Conservation (phyloP, 2,329 filamentous ascomycete genomes). For the Hypoxylon sp. region DNA sequence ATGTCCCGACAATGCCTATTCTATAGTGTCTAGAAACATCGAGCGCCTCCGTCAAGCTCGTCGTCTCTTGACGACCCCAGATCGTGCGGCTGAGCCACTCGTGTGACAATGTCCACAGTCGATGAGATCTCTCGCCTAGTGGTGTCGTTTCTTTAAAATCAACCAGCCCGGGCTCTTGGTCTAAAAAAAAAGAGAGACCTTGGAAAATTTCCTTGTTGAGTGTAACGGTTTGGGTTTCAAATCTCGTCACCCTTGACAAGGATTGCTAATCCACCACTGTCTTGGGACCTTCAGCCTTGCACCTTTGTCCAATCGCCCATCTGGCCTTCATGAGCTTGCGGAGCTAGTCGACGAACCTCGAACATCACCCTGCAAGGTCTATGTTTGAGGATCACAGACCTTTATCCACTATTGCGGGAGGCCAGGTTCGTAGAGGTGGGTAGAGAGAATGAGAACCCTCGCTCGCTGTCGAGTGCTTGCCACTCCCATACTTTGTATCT, state of each 20-base stretch:
- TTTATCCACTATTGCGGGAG: conserved; percentile 33
- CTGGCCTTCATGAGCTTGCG: conserved; percentile 29
- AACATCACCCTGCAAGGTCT: conserved; percentile 42
- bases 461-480: conserved; percentile 28
- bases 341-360: conserved; percentile 37
- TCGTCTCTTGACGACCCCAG: conserved; percentile 15
- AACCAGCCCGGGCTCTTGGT: conserved; percentile 16
- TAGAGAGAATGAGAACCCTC: conserved; percentile 27
- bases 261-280: conserved; percentile 34
- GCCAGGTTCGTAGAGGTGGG: conserved; percentile 27
- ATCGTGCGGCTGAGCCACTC: conserved; percentile 21
- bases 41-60: conserved; percentile 5
- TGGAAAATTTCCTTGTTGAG: conserved; percentile 24
- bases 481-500: conserved; percentile 33
- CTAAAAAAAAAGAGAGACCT: conserved; percentile 24
- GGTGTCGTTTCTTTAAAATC: conserved; percentile 24
- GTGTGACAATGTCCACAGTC: conserved; percentile 14
- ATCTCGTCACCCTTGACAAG: conserved; percentile 33
- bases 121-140: conserved; percentile 26
- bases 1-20: conserved; percentile 4
- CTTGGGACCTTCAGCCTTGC: conserved; percentile 43
- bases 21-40: conserved; percentile 9
- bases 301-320: conserved; percentile 32
- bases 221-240: conserved; percentile 44
- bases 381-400: conserved; percentile 46